Evolutionary conservation across 345 rosid genomes (phyloP), one percentile per base, ranked within the genome.

Genomic region (Eucalyptus tenuipes): DNA sequence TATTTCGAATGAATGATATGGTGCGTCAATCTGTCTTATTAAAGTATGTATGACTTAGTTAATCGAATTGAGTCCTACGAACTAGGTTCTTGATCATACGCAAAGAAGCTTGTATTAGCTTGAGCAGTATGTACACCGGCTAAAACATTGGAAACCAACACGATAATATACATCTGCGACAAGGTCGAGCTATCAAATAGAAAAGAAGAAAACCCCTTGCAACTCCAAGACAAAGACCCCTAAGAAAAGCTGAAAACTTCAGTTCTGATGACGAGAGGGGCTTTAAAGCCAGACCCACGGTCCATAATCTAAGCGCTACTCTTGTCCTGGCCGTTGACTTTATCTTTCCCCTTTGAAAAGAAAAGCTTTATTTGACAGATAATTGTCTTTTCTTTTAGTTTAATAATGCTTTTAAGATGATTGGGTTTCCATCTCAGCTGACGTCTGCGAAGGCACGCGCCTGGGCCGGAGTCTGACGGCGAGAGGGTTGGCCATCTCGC

Each of bases 401-500:
- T 15, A 55, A 55, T 55, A 55, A 24, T 55, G 75, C 10, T n/a
- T n/a, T 64, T 64, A 55, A 55, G 61, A 55, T 24, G 29, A 55
- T 71, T 18, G 42, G 81, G 44, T 68, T 8, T 16, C 22, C 42
- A 68, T 68, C 37, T 86, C 85, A 61, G 86, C 80, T 37, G 89
- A 82, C 88, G 81, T 68, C 16, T 90, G 91, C 89, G 42, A 71
- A 18, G 81, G 13, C 81, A 71, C 81, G 24, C 81, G 81, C 81
- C 98, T 93, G 11, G 93, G 90, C 13, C 87, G 89, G 88, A 94
- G 88, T 87, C 90, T 89, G 57, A 93, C 94, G 10, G 90, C 48
- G 64, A 96, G 91, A 17, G 99, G 98, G 86, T 90, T 96, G 12
- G 96, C 97, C 98, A 97, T 95, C 89, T 96, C 98, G 82, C 97